phyloP scores from a whole-genome alignment of 192 early-diverging fungal genomes.

The Coemansia sp. region DNA sequence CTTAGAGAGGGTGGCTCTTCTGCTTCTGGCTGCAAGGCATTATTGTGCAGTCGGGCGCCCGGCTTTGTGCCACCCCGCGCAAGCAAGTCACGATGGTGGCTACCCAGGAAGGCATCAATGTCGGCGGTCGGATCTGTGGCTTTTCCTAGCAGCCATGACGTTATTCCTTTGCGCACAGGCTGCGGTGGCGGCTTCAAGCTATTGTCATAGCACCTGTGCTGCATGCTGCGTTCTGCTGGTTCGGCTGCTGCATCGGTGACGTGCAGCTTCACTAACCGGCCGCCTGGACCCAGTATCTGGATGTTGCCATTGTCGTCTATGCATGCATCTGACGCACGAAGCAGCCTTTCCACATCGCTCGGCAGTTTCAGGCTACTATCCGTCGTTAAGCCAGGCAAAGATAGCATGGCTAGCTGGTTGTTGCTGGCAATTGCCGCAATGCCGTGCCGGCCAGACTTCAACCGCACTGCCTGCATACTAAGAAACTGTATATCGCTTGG shows the following conservation, averaged over 20 bases:
- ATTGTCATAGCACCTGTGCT: conserved; percentile 19
- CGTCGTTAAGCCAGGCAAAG: conserved; percentile 14
- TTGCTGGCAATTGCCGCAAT: conserved; percentile 23
- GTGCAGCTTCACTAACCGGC: conserved; percentile 15
- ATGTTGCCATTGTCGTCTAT: conserved; percentile 20
- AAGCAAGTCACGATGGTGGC: conserved; percentile 32
- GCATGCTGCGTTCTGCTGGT: neutral
- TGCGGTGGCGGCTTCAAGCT: conserved; percentile 8
- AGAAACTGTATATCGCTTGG: conserved; percentile 2
- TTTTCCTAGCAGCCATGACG: conserved; percentile 47
- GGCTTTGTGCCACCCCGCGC: conserved; percentile 17
- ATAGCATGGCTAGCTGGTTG: conserved; percentile 10
- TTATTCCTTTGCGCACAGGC: conserved; percentile 35
- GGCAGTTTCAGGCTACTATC: neutral
- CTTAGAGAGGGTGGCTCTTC: neutral
- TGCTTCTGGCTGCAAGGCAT: neutral
- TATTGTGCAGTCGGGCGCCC: conserved; percentile 17
- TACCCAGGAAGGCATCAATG: conserved; percentile 33
- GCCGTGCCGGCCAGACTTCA: conserved; percentile 21
- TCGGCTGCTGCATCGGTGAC: conserved; percentile 1
- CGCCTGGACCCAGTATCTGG: conserved; percentile 12
- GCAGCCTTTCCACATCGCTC: neutral
- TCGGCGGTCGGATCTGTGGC: conserved; percentile 25
- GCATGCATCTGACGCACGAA: conserved; percentile 3
- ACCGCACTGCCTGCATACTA: conserved; percentile 10